Evolutionary conservation across 164 flowering plant genomes (phyloP).

Genomic region (Litsea cubeba): DNA sequence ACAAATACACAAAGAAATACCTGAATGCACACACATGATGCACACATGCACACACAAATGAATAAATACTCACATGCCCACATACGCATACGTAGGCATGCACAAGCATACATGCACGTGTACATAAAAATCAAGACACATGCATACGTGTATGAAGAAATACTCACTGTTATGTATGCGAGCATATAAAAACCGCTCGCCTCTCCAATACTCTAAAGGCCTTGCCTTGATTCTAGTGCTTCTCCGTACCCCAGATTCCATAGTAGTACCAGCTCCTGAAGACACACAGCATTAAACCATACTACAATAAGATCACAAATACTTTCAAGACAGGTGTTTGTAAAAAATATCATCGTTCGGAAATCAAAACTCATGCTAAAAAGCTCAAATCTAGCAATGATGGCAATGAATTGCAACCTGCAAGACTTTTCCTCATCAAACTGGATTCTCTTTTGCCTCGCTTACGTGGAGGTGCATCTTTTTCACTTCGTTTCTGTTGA

Average conservation of each 20-base stretch:
- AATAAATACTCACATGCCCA: too few species aligned
- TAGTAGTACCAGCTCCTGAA: constrained; percentile 54
- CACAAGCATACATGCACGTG: too few species aligned
- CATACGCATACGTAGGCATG: too few species aligned
- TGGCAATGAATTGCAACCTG: constrained; percentile 30
- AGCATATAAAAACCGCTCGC: constrained; percentile 70
- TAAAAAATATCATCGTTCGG: neutral
- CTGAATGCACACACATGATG: too few species aligned
- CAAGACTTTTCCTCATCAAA: constrained; percentile 43
- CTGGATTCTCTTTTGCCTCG: neutral
- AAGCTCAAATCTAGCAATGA: neutral
- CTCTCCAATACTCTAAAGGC: constrained; percentile 83
- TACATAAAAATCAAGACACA: too few species aligned
- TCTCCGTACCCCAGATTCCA: constrained; percentile 55
- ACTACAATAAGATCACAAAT: neutral
- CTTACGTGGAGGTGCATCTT: neutral
- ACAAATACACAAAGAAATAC: neutral
- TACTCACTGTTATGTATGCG: constrained; percentile 68
- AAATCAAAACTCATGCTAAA: neutral
- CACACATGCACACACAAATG: too few species aligned
- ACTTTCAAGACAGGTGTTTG: neutral
- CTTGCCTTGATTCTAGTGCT: constrained; percentile 66
- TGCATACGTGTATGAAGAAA: neutral
- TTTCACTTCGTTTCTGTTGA: neutral
- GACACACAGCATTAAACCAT: neutral